Percentiles rank a stretch among this genome's conserved stretches.
Conservation (phyloP, 1,284 basidiomycete species). For the Fomitopsis betulina region DNA sequence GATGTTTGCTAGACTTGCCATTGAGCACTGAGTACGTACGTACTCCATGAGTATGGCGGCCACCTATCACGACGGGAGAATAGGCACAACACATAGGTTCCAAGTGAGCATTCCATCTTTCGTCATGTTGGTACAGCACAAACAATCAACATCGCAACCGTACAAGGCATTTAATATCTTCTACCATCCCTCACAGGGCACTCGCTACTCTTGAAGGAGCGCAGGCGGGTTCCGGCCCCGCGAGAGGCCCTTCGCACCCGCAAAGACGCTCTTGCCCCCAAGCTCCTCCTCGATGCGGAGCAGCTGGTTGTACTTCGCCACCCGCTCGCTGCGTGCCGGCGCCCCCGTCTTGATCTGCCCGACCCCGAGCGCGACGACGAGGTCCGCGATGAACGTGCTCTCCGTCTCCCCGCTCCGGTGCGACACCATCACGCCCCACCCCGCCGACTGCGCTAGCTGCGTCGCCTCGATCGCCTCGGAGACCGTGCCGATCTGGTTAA, state of each 20-base stretch:
- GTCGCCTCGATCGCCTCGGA: conserved; percentile 98
- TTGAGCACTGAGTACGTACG: no score
- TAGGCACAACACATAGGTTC: no score
- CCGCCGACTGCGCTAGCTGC: conserved; percentile 93
- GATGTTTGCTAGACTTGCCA: no score
- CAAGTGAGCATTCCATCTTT: no score
- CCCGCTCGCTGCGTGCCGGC: conserved; percentile 89
- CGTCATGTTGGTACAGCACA: no score
- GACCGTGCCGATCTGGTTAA: conserved; percentile 99
- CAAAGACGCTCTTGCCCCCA: conserved; percentile 63
- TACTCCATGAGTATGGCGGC: no score
- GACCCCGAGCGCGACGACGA: conserved; percentile 89
- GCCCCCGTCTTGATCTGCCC: conserved; percentile 99
- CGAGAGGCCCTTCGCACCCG: conserved; percentile 78
- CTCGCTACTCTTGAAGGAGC: conserved; percentile 51
- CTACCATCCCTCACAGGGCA: no score
- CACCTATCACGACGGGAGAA: no score
- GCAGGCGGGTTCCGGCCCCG: conserved; percentile 71
- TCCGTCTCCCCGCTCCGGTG: conserved; percentile 98
- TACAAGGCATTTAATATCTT: no score
- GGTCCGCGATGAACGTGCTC: conserved; percentile 96
- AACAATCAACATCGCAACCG: no score
- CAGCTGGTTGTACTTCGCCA: conserved; percentile 90
- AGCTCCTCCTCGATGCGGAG: conserved; percentile 93
- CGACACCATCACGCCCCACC: conserved; percentile 99